Base-by-base conservation (phyloP, 2,329 filamentous ascomycete genomes). In the Aspergillus sp. region DNA sequence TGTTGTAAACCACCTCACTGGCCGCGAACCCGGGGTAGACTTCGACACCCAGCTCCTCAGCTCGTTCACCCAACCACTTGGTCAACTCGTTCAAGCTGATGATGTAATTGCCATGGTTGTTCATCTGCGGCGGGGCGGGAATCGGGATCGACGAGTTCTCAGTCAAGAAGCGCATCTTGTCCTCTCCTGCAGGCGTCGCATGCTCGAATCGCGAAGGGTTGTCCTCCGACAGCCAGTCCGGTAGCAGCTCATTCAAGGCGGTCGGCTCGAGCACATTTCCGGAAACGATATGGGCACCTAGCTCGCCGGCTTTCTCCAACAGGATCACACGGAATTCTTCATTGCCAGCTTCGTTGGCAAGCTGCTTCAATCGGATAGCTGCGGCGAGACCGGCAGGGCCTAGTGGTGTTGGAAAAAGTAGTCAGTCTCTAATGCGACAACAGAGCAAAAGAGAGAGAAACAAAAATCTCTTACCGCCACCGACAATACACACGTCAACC, bases 21-120 rank as follows among this genome's bases (percentile, higher is more conserved):
- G 90, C 93, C 10, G 93, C 90, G 59, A 98, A 98, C 2, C 93
- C 93, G 4, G 93, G 88, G 59, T 97, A 98, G 9, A 98, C 81
- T 69, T 98, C 93, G 27, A 98, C 93, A 29, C 93, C 93, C 28
- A 94, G 63, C 70, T 97, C 93, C 69, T 98, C 93, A n/a, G 93
- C 93, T 38, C 91, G 82, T 65, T 97, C 93, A 39, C 88, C 90
- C 2, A 98, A 76, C 93, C 93, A 98, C 69, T 91, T 94, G 45
- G 87, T 86, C 61, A 98, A 85, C 67, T 97, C 88, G 67, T 94
- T 97, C 59, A 98, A 72, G 61, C 88, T 95, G 60, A 98, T 83
- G 54, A 98, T 98, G 68, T 94, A 97, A 71, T 98, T 98, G 54
- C 93, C 93, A 60, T 95, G 81, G 66, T 98, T 98, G 74, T 90